Evolutionary conservation across 2,329 filamentous ascomycete species (phyloP).

Genomic region (Colletotrichum higginsianum): DNA sequence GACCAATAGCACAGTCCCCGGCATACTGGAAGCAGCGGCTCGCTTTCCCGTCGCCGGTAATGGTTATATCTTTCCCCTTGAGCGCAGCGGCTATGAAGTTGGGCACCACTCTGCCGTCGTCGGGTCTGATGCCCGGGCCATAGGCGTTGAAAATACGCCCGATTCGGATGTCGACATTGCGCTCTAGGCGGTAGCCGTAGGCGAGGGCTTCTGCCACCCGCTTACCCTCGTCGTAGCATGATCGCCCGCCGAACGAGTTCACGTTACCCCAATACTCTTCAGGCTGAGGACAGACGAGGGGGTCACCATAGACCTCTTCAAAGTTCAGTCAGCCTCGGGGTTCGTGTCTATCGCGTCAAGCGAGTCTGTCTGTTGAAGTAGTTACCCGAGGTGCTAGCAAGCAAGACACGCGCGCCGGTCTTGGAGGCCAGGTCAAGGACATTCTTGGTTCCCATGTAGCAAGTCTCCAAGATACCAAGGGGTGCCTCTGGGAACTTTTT

Average conservation of each 20-base stretch:
- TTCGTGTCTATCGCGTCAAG: no score
- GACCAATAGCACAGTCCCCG: no score
- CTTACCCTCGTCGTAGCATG: constrained; percentile 61
- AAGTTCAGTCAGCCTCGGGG: neutral
- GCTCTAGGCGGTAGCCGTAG: constrained; percentile 47
- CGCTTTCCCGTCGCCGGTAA: no score
- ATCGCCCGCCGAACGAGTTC: constrained; percentile 56
- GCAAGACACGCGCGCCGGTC: constrained; percentile 1
- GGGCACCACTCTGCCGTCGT: no score
- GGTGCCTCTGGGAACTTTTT: no score
- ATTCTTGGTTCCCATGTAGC: constrained; percentile 2
- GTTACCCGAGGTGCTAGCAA: neutral
- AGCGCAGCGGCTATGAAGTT: no score
- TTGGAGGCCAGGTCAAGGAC: neutral
- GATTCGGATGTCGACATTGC: constrained; percentile 46
- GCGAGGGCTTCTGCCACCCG: constrained; percentile 55
- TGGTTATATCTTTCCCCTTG: no score
- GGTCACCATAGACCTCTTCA: constrained; percentile 5
- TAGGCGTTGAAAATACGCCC: neutral
- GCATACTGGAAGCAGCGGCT: no score
- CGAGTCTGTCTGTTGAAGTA: neutral
- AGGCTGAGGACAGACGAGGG: neutral
- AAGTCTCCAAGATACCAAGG: no score
- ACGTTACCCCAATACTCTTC: constrained; percentile 57
- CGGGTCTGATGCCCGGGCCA: no score